Conservation (phyloP, 2,329 filamentous ascomycete species). For the Ascochyta fabae region DNA sequence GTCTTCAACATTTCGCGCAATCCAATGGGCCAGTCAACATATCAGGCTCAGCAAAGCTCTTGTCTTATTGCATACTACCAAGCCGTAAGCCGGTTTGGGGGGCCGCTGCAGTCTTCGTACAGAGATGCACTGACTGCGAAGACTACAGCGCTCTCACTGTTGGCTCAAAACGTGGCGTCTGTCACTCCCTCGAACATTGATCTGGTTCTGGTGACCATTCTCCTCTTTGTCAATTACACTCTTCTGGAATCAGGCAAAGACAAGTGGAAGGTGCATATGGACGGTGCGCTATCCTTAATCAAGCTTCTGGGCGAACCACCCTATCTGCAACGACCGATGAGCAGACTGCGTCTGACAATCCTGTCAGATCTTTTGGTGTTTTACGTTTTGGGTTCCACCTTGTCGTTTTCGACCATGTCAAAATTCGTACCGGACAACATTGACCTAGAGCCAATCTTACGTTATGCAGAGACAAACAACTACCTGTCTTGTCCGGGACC, state of each 20-base stretch:
- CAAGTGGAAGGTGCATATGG: constrained; percentile 60
- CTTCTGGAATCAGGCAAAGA: constrained; percentile 59
- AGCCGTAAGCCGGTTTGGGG: constrained; percentile 49
- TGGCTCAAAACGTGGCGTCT: constrained; percentile 44
- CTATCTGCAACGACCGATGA: constrained; percentile 40
- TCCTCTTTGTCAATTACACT: constrained; percentile 59
- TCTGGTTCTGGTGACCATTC: constrained; percentile 54
- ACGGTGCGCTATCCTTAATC: constrained; percentile 58
- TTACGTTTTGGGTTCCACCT: constrained; percentile 44
- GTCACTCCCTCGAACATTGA: constrained; percentile 47
- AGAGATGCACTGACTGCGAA: constrained; percentile 54
- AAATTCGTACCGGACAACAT: constrained; percentile 40
- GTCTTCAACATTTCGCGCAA: constrained; percentile 50
- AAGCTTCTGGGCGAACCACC: constrained; percentile 45
- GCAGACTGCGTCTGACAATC: constrained; percentile 40
- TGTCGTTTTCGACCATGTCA: constrained; percentile 37
- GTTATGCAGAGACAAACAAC: constrained; percentile 50
- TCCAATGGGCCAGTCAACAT: constrained; percentile 42
- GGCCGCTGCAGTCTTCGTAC: constrained; percentile 41
- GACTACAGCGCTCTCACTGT: constrained; percentile 54
- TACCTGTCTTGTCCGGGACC: constrained; percentile 48
- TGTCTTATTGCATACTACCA: constrained; percentile 45
- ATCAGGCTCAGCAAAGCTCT: constrained; percentile 41
- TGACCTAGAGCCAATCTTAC: constrained; percentile 44
- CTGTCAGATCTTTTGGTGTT: constrained; percentile 48